Percentiles rank a stretch among this genome's conserved stretches.
Conservation (phyloP, 2,329 filamentous ascomycete genomes). For the Samsoniella hepiali region DNA sequence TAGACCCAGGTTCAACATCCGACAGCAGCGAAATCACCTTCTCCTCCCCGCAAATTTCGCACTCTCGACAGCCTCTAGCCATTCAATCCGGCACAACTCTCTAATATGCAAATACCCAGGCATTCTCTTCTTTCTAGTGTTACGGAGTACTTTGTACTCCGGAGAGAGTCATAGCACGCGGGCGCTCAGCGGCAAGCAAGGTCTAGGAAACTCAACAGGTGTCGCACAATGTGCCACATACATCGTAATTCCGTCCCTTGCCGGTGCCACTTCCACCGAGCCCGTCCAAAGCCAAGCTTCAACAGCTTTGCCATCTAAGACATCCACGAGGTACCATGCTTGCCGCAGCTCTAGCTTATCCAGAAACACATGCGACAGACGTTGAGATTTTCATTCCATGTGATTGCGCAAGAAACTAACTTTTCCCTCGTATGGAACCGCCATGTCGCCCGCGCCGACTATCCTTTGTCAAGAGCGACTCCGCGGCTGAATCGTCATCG, state of each 20-base stretch:
- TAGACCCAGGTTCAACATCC: not conserved
- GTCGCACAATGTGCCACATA: not conserved
- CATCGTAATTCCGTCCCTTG: too few species aligned
- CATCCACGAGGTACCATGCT: not conserved
- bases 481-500: constrained; percentile 29
- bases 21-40: not conserved
- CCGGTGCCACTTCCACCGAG: too few species aligned
- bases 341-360: not conserved
- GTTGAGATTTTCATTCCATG: not conserved
- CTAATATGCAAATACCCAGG: not conserved
- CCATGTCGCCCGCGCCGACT: constrained; percentile 39
- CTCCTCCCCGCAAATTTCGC: not conserved
- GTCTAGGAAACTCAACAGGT: not conserved
- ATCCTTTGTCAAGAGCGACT: constrained; percentile 34
- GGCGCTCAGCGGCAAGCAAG: not conserved
- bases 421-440: constrained; percentile 9
- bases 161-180: not conserved
- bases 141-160: too few species aligned
- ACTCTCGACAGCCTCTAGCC: not conserved
- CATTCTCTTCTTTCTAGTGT: not conserved
- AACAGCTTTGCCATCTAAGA: not conserved
- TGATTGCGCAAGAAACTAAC: not conserved
- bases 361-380: not conserved
- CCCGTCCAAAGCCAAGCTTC: not conserved
- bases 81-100: not conserved